Base-by-base conservation (phyloP, 2,329 filamentous ascomycete species). In the Blumeria hordei region DNA sequence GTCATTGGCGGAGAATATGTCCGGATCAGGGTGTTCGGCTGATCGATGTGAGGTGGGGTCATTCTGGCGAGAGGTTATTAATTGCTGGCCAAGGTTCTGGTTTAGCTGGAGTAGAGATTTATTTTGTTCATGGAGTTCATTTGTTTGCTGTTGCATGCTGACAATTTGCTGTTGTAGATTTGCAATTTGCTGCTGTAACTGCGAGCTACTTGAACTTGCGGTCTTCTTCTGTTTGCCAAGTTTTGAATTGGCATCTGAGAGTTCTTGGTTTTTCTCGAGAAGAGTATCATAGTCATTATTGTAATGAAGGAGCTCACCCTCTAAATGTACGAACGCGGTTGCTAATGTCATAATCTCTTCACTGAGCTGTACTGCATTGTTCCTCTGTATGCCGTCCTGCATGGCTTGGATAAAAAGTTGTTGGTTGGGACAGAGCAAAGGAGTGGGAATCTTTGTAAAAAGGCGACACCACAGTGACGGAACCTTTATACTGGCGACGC, bases 361-460 rank as follows among this genome's bases (percentile, higher is more conserved):
- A 51, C 47, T 51, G 32, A 51, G 47, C 12, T 51, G 21, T 51
- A 51, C 32, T 5, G 47, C 47, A 16, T 51, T 51, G 10, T n/a
- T n/a, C 28, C 32, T 33, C 14, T 51, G 47, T 7, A 51, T 35
- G 32, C 47, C 47, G 32, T 35, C 36, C 32, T 51, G 47, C 47
- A 51, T 8, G 47, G 47, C 47, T 51, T n/a, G 18, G 6, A 51
- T 34, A 35, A 51, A 51, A 35, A 51, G 47, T 33, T 51, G 21
- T 35, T 51, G 47, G 32, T 51, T 51, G 47, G 47, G 18, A 51
- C 47, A 35, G 47, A 51, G 47, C 7, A 51, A 35, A 51, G 47
- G 18, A 51, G 47, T 3, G 47, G 32, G 32, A 21, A 34, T 8
- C 21, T 51, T 51, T 51, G 32, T 7, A 35, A 33, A 33, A 35